Evolutionary conservation across 2,329 filamentous ascomycete genomes (phyloP).

Genomic region (Cladosporium velox): DNA sequence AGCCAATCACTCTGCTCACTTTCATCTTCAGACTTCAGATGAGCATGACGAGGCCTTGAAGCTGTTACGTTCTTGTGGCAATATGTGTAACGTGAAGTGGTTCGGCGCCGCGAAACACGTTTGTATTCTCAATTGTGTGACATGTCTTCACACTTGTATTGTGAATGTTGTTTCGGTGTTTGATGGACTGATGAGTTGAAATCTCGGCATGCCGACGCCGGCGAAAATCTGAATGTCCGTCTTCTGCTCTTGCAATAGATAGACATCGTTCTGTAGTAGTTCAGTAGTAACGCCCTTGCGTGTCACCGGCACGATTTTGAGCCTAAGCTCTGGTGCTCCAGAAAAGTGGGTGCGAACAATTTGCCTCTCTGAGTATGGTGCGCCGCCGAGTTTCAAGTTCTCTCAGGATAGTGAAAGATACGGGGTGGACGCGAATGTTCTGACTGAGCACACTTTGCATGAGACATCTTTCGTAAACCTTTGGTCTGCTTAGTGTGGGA

Average conservation of each 20-base stretch:
- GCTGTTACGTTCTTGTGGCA: background rate
- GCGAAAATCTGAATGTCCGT: background rate
- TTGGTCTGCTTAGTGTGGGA: background rate
- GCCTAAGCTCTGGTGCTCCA: background rate
- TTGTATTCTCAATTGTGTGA: background rate
- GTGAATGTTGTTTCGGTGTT: background rate
- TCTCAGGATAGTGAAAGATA: background rate
- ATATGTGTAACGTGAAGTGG: background rate
- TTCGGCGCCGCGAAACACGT: background rate
- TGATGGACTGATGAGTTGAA: background rate
- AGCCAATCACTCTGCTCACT: background rate
- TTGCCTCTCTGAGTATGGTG: background rate
- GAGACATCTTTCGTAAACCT: background rate
- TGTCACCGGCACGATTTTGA: background rate
- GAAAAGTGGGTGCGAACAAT: background rate
- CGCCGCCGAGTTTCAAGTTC: background rate
- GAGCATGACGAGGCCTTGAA: too few species aligned
- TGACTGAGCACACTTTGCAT: background rate
- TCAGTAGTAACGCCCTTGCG: background rate
- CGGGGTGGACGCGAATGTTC: background rate
- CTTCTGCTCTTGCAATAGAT: background rate
- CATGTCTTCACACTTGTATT: background rate
- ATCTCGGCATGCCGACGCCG: conserved; percentile 1
- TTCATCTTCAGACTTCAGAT: too few species aligned
- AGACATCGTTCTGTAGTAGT: background rate